Conservation (phyloP, 2,329 filamentous ascomycete species). For the Fusarium pilosicola region DNA sequence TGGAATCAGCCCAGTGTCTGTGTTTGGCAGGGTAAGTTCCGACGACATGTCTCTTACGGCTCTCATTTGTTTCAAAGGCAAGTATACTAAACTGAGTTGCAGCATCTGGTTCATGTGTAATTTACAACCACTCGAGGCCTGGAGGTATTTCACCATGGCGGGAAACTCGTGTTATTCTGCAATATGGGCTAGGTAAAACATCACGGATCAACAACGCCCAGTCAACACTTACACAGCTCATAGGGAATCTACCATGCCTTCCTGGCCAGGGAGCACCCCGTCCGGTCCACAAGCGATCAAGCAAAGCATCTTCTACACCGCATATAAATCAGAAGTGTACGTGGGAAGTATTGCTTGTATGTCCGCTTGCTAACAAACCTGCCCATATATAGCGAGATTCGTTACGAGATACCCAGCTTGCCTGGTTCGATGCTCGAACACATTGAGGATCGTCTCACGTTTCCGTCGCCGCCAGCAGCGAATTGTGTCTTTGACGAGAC, state of each 20-base stretch:
- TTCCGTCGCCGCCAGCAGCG: not conserved
- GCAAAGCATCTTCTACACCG: not conserved
- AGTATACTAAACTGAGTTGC: not conserved
- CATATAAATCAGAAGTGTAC: not conserved
- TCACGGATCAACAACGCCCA: too few relatives aligned
- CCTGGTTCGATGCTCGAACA: not conserved
- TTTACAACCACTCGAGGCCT: not conserved
- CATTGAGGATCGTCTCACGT: not conserved
- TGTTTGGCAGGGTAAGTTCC: not conserved
- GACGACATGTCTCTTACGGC: not conserved
- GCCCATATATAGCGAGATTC: not conserved
- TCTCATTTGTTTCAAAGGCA: fast-evolving
- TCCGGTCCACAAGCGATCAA: not conserved
- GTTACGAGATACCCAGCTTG: not conserved
- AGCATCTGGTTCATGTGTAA: not conserved
- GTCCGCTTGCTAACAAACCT: not conserved
- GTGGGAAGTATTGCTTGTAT: fast-evolving
- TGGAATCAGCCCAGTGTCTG: not conserved
- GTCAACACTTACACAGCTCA: not conserved
- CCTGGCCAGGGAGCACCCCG: not conserved
- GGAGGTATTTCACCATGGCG: not conserved
- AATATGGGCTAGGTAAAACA: not conserved
- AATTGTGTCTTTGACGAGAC: not conserved
- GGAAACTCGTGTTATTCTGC: not conserved
- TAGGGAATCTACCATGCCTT: not conserved